Conservation (phyloP, 2,329 filamentous ascomycete species). For the Rutstroemia sydowiana region DNA sequence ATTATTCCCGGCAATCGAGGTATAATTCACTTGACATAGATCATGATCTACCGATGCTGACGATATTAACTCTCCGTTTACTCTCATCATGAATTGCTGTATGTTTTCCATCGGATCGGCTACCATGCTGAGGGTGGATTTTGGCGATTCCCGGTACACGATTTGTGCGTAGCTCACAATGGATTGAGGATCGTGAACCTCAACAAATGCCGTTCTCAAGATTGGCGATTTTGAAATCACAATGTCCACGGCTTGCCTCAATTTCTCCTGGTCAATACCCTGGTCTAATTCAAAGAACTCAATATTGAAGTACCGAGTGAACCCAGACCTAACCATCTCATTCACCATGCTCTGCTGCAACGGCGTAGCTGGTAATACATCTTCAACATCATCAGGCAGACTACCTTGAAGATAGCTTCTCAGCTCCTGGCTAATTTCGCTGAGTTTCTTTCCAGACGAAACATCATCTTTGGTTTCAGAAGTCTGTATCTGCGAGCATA, state of each 20-base stretch:
- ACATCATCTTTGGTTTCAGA: conserved; percentile 6
- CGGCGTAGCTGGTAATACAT: conserved; percentile 67
- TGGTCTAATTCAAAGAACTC: conserved; percentile 59
- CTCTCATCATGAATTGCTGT: conserved; percentile 33
- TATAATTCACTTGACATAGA: conserved; percentile 45
- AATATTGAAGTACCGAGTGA: conserved; percentile 76
- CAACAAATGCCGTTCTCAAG: conserved; percentile 65
- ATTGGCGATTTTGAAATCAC: conserved; percentile 60
- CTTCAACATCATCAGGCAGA: conserved; percentile 40
- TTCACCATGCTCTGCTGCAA: conserved; percentile 82
- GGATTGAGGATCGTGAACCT: conserved; percentile 54
- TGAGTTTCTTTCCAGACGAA: conserved; percentile 15
- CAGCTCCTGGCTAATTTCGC: conserved; percentile 31
- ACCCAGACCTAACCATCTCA: conserved; percentile 71
- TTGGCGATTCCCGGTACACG: conserved; percentile 29
- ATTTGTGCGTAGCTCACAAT: conserved; percentile 50
- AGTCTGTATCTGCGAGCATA: conserved; percentile 34
- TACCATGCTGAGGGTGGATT: neutral
- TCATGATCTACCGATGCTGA: conserved; percentile 31
- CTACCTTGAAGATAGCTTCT: conserved; percentile 32
- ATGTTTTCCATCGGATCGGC: conserved; percentile 9
- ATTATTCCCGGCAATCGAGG: conserved; percentile 25
- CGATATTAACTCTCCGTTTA: conserved; percentile 33
- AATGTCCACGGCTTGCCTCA: conserved; percentile 54
- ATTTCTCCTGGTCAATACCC: conserved; percentile 44